Base-by-base conservation (phyloP, 495 filamentous ascomycete genomes). In the Aspergillus ellipticus region DNA sequence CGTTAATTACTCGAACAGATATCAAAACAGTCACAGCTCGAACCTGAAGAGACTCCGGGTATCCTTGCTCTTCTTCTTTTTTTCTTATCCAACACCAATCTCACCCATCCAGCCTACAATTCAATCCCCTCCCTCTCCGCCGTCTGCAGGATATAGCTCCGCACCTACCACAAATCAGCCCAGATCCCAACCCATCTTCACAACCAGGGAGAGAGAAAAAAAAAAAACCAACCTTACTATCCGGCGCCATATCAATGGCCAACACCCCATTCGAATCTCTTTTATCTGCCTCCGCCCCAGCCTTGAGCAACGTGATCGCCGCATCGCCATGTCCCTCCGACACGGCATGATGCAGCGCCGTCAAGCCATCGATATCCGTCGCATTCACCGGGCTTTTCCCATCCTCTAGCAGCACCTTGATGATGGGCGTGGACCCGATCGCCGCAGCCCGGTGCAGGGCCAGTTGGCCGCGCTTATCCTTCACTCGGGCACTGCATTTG, bases 281-380 rank as follows among this genome's bases (percentile, higher is more conserved):
- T 72, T 88, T 92, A 55, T 90, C 88, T 5, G 81, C 81, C 67
- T 92, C 91, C 0, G 92, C 92, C 0, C 94, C 93, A 0, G 86
- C 86, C 65, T 88, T 95, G 24, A 98, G 70, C 48, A 98, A 67
- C 13, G 86, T 75, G 20, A 96, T 73, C 0, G 93, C 94, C 1
- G 92, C 84, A 71, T 96, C 90, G 0, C 92, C 94, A 68, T 96
- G 92, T 0, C 94, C 94, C 69, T 98, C 94, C 0, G 90, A 88
- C 56, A 97, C 81, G 2, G 89, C 94, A 74, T 99, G 95, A 71
- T 99, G 94, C 65, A 99, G 72, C 13, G 92, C 85, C 31, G 95
- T 97, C 54, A 88, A 78, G 1, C 93, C 92, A 52, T 89, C 83
- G 9, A 75, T 74, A 74, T 99, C 94, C n/a, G 85, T 87, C 15